Evolutionary conservation across 352 stramenopile genomes (phyloP), one percentile per base, ranked within the genome.

Genomic region (Phytophthora ramorum): DNA sequence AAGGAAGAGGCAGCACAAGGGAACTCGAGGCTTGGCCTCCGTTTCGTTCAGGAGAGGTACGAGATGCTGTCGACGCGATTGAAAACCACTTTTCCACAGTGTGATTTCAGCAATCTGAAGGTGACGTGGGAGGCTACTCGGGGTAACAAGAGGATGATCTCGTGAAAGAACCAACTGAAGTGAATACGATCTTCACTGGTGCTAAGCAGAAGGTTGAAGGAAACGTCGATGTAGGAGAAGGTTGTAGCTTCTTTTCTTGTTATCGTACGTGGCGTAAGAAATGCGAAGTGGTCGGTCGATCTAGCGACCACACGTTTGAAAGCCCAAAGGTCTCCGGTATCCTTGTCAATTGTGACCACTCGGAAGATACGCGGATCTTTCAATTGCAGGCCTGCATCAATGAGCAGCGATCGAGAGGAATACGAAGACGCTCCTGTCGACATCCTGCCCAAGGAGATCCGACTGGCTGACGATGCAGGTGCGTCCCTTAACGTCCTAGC

Each of bases 361-460:
- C 38, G 24, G 7, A 65, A 59, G 62, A 70, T 66, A 57, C 35
- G 45, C 53, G 48, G 17, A 54, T 22, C 16, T 44, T 7, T 38
- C 48, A 10, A 40, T 40, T 40, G 3, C 5, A 47, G 28, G 19
- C 55, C 58, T 17, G 19, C 37, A 26, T 52, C 48, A 24, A 63
- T 66, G 38, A 44, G 19, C 24, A 55, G 26, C 26, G 7, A 32
- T 32, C 26, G 26, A 19, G 62, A 71, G 3, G 54, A 66, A 10
- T 57, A 35, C 2, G 55, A 71, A 56, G 60, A 75, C 17, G 72
- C 72, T 10, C 83, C 81, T 0, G 83, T 90, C 16, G 83, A 92
- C 7, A 79, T 92, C 37, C 47, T 83, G 4, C 71, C 81, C 10
- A 85, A 81, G 28, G 83, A 92, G 55, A 62, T 87, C 41, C 70